Percentiles rank a stretch among this genome's conserved stretches.
Conservation (phyloP, 2,329 filamentous ascomycete species). For the Fusarium chuoi region DNA sequence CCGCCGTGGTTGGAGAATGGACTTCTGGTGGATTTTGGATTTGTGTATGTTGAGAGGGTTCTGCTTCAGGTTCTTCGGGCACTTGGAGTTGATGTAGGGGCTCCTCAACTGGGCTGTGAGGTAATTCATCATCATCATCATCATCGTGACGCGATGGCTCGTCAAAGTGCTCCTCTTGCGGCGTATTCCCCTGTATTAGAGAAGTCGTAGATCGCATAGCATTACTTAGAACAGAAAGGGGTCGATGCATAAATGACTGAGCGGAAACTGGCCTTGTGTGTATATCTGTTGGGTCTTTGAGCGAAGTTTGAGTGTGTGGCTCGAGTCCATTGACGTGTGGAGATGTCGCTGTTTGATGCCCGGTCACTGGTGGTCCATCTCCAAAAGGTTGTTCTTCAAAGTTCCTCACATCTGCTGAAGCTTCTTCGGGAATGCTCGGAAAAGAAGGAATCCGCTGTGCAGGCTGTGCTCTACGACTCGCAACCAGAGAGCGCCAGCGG, state of each 20-base stretch:
- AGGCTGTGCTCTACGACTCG: slow-evolving; percentile 18
- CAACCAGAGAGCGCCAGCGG: slow-evolving; percentile 40
- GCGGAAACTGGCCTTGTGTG: slow-evolving; percentile 1
- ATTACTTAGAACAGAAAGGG: slow-evolving; percentile 11
- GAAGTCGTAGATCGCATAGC: slow-evolving; percentile 15
- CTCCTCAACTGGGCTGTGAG: neutral
- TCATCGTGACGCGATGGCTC: neutral
- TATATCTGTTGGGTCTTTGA: slow-evolving; percentile 9
- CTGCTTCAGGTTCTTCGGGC: slow-evolving; percentile 1
- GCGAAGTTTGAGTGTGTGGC: neutral
- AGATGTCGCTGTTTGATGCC: neutral
- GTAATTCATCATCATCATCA: neutral
- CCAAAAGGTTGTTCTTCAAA: slow-evolving; percentile 22
- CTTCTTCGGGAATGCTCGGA: slow-evolving; percentile 27
- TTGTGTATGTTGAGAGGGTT: neutral
- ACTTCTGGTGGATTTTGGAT: neutral
- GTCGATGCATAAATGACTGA: slow-evolving; percentile 20
- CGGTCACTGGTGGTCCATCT: slow-evolving; percentile 7
- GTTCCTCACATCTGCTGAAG: slow-evolving; percentile 16
- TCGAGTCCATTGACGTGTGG: slow-evolving; percentile 20
- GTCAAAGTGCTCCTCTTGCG: neutral
- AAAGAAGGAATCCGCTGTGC: slow-evolving; percentile 22
- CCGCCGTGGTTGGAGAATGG: slow-evolving; percentile 1
- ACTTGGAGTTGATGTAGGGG: neutral
- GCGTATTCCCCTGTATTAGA: slow-evolving; percentile 4